A percentile compares a stretch with the other conserved stretches of the same genome.
Conservation (phyloP, 164 flowering plant species). For the Protea cynaroides region DNA sequence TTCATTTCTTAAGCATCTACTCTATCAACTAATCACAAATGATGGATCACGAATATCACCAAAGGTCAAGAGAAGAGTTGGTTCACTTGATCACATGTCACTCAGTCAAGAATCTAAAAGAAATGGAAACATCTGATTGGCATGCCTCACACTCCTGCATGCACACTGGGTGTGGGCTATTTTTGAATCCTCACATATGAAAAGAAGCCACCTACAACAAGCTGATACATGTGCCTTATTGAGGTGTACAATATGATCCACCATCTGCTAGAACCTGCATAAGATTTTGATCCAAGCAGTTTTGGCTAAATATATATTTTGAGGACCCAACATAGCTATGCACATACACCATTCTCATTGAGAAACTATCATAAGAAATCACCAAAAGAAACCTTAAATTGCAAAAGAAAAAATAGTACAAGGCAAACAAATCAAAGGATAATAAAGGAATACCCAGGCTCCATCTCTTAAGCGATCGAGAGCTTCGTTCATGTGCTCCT, state of each 20-base stretch:
- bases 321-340: neutral
- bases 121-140: neutral
- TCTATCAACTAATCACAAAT: neutral
- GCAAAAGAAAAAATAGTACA: neutral
- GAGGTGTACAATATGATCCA: neutral
- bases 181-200: neutral
- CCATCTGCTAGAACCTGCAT: neutral
- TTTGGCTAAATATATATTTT: neutral
- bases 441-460: conserved; percentile 59
- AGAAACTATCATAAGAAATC: neutral
- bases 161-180: neutral
- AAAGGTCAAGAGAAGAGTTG: neutral
- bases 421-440: conserved; percentile 2
- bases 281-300: neutral
- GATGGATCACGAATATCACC: neutral
- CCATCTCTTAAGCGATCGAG: conserved; percentile 80
- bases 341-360: neutral
- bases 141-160: neutral
- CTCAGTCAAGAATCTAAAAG: too few relatives aligned
- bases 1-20: neutral
- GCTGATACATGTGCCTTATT: neutral
- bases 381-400: neutral
- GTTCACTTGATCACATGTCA: too few relatives aligned
- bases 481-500: conserved; percentile 95
- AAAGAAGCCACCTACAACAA: neutral